These are phyloP conservation scores for Neonothopanus nambi DNA, from an alignment of 1,284 basidiomycete genomes.

Conservation along the genomic window DNA sequence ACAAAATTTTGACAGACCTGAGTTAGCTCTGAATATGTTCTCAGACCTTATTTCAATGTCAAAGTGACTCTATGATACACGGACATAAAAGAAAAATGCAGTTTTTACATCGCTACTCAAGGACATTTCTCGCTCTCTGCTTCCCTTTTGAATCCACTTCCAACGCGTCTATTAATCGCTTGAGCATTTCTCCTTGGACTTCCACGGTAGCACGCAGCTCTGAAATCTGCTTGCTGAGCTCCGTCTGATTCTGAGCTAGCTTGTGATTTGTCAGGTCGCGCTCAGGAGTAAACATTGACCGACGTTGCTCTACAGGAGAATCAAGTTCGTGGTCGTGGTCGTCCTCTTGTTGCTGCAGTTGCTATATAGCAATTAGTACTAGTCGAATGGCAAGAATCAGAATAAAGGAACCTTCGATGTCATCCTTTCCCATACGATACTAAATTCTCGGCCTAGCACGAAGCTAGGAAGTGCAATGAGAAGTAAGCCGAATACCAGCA, in stretches of 20 bases:
- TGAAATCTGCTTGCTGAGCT: slow-evolving; percentile 59
- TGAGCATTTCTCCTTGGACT: slow-evolving; percentile 52
- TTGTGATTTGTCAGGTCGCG: slow-evolving; percentile 54
- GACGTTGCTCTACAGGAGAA: slow-evolving; percentile 19
- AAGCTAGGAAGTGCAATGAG: slow-evolving; percentile 88
- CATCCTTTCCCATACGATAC: slow-evolving; percentile 85
- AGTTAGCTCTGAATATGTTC: too few species aligned
- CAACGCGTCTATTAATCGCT: slow-evolving; percentile 8
- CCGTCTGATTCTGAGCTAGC: slow-evolving; percentile 61
- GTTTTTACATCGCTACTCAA: neutral
- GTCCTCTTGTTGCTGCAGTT: slow-evolving; percentile 19
- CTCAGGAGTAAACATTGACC: slow-evolving; percentile 19
- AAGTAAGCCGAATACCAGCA: slow-evolving; percentile 82
- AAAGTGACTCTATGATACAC: too few species aligned
- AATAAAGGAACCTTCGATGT: slow-evolving; percentile 23
- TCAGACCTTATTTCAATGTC: too few species aligned
- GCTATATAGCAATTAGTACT: neutral
- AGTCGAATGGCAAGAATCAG: neutral
- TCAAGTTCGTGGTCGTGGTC: slow-evolving; percentile 17
- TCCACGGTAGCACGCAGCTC: slow-evolving; percentile 56
- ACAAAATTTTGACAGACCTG: too few species aligned
- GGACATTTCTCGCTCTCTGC: slow-evolving; percentile 1
- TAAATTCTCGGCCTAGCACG: slow-evolving; percentile 87
- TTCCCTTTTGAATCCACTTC: slow-evolving; percentile 13
- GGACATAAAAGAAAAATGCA: neutral